These are phyloP conservation scores for Alternaria angustiovoidea DNA, from an alignment of 2,329 filamentous ascomycete genomes.

Conservation along the genomic window DNA sequence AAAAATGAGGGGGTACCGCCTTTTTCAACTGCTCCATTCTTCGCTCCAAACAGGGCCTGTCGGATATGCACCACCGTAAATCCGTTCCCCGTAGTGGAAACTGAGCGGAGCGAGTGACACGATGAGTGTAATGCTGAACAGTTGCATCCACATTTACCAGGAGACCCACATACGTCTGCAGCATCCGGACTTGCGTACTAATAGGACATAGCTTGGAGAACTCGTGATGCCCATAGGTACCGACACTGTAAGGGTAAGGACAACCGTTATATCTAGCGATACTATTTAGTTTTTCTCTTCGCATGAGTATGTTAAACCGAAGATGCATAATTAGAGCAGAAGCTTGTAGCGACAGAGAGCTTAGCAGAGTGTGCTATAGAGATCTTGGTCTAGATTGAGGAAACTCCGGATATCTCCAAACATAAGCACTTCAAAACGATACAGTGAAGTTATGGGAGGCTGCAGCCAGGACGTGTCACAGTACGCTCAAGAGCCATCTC, in stretches of 20 bases:
- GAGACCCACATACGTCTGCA: slow-evolving; percentile 3
- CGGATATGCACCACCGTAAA: not conserved
- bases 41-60: not conserved
- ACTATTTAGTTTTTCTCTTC: too few species aligned
- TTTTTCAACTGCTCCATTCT: slow-evolving; percentile 6
- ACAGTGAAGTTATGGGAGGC: not conserved
- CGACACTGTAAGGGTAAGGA: slow-evolving; percentile 1
- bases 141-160: not conserved
- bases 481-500: too few species aligned
- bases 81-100: not conserved
- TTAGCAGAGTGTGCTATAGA: too few species aligned
- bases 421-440: too few species aligned
- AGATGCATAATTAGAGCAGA: not conserved
- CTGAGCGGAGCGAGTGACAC: slow-evolving; percentile 1
- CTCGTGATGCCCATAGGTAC: slow-evolving; percentile 9
- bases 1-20: slow-evolving; percentile 9
- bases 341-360: not conserved
- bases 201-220: slow-evolving; percentile 1
- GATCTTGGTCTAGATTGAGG: too few species aligned
- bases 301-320: not conserved
- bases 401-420: too few species aligned
- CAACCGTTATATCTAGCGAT: too few species aligned
- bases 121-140: not conserved
- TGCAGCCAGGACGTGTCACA: not conserved
- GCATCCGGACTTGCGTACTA: not conserved